These are phyloP conservation scores for Cylindrodendrum hubeiense DNA, from an alignment of 2,329 filamentous ascomycete species.

Conservation along the genomic window DNA sequence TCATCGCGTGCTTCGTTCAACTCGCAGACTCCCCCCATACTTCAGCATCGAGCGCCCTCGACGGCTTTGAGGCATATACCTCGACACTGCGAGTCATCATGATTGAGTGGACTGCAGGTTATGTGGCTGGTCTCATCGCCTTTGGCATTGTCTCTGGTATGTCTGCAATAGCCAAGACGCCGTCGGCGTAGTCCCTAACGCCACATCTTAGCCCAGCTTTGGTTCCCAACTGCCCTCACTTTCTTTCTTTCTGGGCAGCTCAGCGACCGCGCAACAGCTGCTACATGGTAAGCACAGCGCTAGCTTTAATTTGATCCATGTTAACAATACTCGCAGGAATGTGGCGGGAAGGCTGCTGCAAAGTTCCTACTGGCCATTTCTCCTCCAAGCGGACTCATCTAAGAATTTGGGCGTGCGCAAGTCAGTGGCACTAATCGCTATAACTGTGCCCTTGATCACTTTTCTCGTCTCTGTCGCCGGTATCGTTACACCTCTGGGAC, in stretches of 20 bases:
- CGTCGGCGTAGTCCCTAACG: neutral
- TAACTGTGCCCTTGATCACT: constrained; percentile 43
- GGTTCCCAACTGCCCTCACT: constrained; percentile 50
- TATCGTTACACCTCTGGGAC: constrained; percentile 60
- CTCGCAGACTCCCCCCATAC: neutral
- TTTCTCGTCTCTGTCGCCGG: constrained; percentile 54
- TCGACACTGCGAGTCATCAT: constrained; percentile 20
- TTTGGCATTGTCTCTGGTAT: constrained; percentile 37
- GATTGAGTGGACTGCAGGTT: constrained; percentile 37
- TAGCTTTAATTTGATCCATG: neutral
- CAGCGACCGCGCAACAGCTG: constrained; percentile 50
- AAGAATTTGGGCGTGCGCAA: constrained; percentile 47
- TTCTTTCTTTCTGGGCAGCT: constrained; percentile 52
- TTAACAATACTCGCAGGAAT: constrained; percentile 26
- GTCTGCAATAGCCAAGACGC: neutral
- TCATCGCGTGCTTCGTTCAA: too few species aligned
- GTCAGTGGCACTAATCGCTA: constrained; percentile 25
- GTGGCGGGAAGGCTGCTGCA: constrained; percentile 47
- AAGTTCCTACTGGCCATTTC: constrained; percentile 55
- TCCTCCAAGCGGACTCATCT: constrained; percentile 54
- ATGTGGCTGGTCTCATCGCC: constrained; percentile 42
- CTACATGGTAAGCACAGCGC: constrained; percentile 49
- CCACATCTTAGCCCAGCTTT: constrained; percentile 48
- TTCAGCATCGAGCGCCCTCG: neutral
- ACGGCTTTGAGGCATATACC: neutral